These are phyloP conservation scores for Quercus wislizeni DNA, from an alignment of 306 rosid species.

Conservation along the genomic window DNA sequence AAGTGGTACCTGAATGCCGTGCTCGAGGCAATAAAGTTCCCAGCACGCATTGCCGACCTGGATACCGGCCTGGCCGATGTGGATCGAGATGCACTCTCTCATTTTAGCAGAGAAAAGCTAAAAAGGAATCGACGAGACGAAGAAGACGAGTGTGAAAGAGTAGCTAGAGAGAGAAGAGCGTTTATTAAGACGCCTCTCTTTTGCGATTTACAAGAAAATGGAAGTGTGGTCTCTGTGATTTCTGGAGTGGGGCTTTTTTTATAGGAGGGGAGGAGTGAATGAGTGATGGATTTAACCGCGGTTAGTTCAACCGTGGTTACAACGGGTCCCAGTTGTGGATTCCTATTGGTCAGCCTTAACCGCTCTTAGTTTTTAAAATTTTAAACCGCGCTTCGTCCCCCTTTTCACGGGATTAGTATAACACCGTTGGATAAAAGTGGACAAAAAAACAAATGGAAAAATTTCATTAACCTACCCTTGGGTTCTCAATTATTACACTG, in stretches of 20 bases:
- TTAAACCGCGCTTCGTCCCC: neutral
- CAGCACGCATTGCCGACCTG: conserved; percentile 72
- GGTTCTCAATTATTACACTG: no score
- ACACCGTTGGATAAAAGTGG: neutral
- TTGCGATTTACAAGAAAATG: neutral
- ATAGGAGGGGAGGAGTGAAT: neutral
- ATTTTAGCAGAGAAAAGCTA: conserved; percentile 8
- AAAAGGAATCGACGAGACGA: neutral
- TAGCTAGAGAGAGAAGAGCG: conserved; percentile 25
- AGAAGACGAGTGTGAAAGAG: no score
- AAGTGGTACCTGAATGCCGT: conserved; percentile 51
- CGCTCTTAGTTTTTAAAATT: neutral
- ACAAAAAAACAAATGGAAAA: neutral
- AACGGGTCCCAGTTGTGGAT: neutral
- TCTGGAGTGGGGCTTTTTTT: neutral
- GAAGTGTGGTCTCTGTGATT: neutral
- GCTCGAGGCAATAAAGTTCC: conserved; percentile 71
- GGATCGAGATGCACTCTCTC: conserved; percentile 69
- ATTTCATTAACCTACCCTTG: no score
- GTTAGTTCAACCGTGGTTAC: conserved; percentile 14
- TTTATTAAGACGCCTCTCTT: conserved; percentile 58
- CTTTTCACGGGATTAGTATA: neutral
- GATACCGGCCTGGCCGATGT: conserved; percentile 70
- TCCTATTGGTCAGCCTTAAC: neutral
- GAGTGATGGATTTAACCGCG: conserved; percentile 4